phyloP scores from a whole-genome alignment of 768 basidiomycete species.

The Plicaturopsis crispa region DNA sequence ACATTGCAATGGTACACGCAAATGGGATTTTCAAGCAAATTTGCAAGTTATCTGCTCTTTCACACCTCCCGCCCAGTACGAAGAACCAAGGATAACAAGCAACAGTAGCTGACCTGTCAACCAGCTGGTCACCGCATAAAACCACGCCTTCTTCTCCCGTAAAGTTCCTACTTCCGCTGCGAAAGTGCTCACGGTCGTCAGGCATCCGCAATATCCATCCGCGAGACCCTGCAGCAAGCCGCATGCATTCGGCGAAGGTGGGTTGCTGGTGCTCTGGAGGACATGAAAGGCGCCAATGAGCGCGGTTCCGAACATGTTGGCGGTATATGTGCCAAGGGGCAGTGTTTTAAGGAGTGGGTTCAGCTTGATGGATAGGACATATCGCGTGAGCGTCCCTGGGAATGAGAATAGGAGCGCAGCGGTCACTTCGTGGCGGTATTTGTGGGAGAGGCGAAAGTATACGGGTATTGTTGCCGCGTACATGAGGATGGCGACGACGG shows the following conservation, averaged over 20 bases:
- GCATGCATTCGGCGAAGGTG: slow-evolving; percentile 50
- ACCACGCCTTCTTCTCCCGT: slow-evolving; percentile 45
- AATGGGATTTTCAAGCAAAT: slow-evolving; percentile 27
- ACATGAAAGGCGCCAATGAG: slow-evolving; percentile 69
- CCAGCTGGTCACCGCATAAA: slow-evolving; percentile 70
- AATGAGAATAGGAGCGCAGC: slow-evolving; percentile 86
- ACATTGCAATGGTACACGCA: too few species aligned
- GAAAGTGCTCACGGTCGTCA: slow-evolving; percentile 93
- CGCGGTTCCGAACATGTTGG: slow-evolving; percentile 77
- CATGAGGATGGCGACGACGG: slow-evolving; percentile 47
- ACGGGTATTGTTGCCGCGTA: slow-evolving; percentile 73
- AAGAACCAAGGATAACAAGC: slow-evolving; percentile 64
- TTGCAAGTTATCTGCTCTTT: slow-evolving; percentile 43
- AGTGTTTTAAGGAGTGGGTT: slow-evolving; percentile 58
- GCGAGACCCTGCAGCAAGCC: slow-evolving; percentile 70
- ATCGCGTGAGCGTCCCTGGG: slow-evolving; percentile 83
- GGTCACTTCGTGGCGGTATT: slow-evolving; percentile 72
- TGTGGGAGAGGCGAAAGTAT: slow-evolving; percentile 65
- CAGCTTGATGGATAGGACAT: slow-evolving; percentile 62
- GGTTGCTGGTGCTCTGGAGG: slow-evolving; percentile 45
- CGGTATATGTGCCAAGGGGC: slow-evolving; percentile 73
- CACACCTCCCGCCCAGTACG: slow-evolving; percentile 43
- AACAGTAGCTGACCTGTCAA: slow-evolving; percentile 60
- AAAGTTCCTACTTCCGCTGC: slow-evolving; percentile 69
- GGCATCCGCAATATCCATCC: slow-evolving; percentile 93